Base-by-base conservation (phyloP, 1,139 yeast genomes). In the Yamadazyma triangularis region DNA sequence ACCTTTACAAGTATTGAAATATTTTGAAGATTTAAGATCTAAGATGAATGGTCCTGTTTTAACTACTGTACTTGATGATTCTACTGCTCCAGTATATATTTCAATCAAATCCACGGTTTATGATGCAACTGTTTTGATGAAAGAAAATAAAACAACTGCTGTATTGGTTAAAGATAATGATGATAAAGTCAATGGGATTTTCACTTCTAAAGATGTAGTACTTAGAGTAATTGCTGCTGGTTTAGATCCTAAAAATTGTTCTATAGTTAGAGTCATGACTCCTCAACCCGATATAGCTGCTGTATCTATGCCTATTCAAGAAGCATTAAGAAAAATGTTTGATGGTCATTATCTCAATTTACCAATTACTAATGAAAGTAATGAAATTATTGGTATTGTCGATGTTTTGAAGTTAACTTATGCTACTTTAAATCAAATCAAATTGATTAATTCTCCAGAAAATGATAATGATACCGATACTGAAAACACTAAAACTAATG, bases 211-310 rank as follows among this genome's bases (percentile, higher is more conserved):
- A 51, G 96, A 87, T 58, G 87, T 87, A 28, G 96, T 87, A 1
- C 66, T 86, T 40, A 69, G 96, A 42, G 96, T 87, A 7, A 81
- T 87, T 44, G 91, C 95, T 4, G 89, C 94, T 12, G 94, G 94
- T 0, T 64, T 85, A 34, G 88, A 86, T 47, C 93, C 96, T 15
- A 73, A 72, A 38, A 77, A 76, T 29, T 84, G 93, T 49, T 76
- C 87, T 8, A 84, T 87, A 29, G 84, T 83, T 8, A 68, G 95
- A 36, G 95, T 87, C 2, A 87, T 87, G 96, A 87, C 96, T 2
- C 89, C 94, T 2, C 88, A 80, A 47, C 95, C 96, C 3, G 94
- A 87, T 48, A 79, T 80, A 35, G 94, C 94, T 3, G 53, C 68
- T 6, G 64, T 69, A 26, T 52, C 64, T 13, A 62, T 82, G 44